Evolutionary conservation across 2,329 filamentous ascomycete species (phyloP).

Genomic region (Microascus cirrosus): DNA sequence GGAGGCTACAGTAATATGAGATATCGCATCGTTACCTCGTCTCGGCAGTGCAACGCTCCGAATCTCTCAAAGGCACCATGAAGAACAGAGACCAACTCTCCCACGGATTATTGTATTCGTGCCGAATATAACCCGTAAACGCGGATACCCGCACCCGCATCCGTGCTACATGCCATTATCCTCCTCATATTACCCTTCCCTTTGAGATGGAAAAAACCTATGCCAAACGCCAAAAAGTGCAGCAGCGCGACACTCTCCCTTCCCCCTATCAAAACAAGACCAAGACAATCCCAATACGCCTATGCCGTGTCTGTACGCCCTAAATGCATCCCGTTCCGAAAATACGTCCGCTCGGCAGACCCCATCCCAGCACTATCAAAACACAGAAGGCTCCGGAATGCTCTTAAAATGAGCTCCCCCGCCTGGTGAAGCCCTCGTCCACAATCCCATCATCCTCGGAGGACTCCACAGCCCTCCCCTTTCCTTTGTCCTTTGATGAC

Average conservation of each 20-base stretch:
- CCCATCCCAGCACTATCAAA: background rate
- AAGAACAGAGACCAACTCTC: no score
- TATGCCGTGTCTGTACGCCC: background rate
- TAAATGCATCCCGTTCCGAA: background rate
- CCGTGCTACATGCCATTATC: background rate
- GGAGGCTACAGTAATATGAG: no score
- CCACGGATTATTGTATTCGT: no score
- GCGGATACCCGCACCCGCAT: background rate
- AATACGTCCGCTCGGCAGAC: background rate
- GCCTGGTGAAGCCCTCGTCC: slow-evolving; percentile 16
- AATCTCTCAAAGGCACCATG: no score
- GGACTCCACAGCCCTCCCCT: slow-evolving; percentile 38
- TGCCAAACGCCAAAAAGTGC: background rate
- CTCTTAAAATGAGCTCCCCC: slow-evolving; percentile 25
- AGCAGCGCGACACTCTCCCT: background rate
- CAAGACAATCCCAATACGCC: background rate
- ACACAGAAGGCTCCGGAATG: background rate
- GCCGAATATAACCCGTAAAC: background rate
- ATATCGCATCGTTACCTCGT: no score
- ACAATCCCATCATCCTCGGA: slow-evolving; percentile 20
- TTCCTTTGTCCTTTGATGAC: slow-evolving; percentile 16
- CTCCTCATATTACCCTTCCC: background rate
- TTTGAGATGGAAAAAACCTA: background rate
- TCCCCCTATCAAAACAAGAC: background rate
- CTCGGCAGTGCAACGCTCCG: no score